Base-by-base conservation (phyloP, 768 basidiomycete genomes). In the Hemileccinum rubropunctum region DNA sequence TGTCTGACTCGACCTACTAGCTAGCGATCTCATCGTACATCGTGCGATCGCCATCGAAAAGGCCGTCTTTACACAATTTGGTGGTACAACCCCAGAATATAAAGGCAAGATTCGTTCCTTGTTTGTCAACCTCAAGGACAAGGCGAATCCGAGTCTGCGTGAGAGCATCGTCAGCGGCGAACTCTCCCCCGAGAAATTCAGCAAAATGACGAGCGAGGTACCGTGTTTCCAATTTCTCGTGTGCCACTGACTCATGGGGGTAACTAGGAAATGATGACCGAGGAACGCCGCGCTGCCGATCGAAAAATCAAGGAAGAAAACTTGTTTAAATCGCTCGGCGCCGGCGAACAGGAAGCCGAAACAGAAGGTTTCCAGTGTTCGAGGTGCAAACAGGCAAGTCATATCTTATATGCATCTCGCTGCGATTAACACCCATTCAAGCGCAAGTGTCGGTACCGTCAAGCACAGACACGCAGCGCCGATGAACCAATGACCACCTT, bases 401-500 rank as follows among this genome's bases (percentile, higher is more conserved):
- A 5, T 21, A 52, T 32, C 38, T 3, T 51, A 5, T 2, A 13
- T 10, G 2, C 23, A n/a, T 4, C 23, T 23, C 23, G 23, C 23
- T 3, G 28, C 28, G 11, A 30, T 30, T 12, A 12, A 30, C n/a
- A 12, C n/a, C 36, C 23, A 15, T 15, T 35, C 17, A 53, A 88
- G 86, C 74, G 88, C 60, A 91, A 93, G 72, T 91, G 91, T 60
- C 81, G 87, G 39, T 98, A 97, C 61, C 87, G 91, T 58, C 94
- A 98, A 74, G 91, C 92, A 60, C 97, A 99, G 67, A 99, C 97
- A 8, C 81, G 97, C 48, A 93, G 91, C 63, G 95, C 97, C 8
- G 97, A 98, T 73, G 97, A 98, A 71, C 95, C 95, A 20, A 98
- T 98, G 95, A 98, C 95, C 3, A 95, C 93, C 17, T 95, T 94